Evolutionary conservation across 2,329 filamentous ascomycete species (phyloP).

Genomic region (Cytospora leucostoma): DNA sequence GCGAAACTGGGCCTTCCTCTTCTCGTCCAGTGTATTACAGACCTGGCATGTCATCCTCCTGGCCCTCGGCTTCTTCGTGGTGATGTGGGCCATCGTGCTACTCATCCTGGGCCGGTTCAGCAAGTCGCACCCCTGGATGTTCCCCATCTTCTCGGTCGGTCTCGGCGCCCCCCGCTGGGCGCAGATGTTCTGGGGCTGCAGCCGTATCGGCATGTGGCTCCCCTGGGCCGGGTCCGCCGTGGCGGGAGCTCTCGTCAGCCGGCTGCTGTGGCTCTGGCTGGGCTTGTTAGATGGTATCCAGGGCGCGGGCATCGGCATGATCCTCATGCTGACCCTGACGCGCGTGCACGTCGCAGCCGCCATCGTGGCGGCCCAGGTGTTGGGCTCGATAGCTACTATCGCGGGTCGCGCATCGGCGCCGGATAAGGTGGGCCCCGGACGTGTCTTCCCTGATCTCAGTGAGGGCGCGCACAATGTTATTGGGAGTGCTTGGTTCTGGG

Average conservation of each 20-base stretch:
- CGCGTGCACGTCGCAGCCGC: constrained; percentile 63
- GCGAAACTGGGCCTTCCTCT: constrained; percentile 63
- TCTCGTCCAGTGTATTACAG: constrained; percentile 48
- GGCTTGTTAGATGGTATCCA: constrained; percentile 63
- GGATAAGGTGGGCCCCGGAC: constrained; percentile 59
- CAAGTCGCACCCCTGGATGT: constrained; percentile 62
- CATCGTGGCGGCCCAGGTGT: constrained; percentile 59
- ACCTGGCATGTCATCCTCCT: constrained; percentile 59
- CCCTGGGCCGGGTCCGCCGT: constrained; percentile 60
- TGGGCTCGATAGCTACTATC: constrained; percentile 64
- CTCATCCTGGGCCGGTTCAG: constrained; percentile 53
- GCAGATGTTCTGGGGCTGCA: constrained; percentile 66
- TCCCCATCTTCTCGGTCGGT: constrained; percentile 66
- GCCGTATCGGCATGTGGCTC: constrained; percentile 58
- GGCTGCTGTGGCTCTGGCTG: constrained; percentile 64
- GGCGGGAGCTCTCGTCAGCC: constrained; percentile 53
- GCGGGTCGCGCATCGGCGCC: constrained; percentile 60
- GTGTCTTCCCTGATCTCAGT: constrained; percentile 62
- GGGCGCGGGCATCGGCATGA: constrained; percentile 66
- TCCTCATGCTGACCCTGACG: constrained; percentile 62
- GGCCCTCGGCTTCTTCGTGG: constrained; percentile 54
- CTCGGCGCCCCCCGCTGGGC: constrained; percentile 65
- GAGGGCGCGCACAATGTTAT: constrained; percentile 45
- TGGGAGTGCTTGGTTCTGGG: constrained; percentile 59
- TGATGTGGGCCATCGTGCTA: constrained; percentile 56